phyloP scores from a whole-genome alignment of 2,329 filamentous ascomycete genomes.

The Drechslerella dactyloides region DNA sequence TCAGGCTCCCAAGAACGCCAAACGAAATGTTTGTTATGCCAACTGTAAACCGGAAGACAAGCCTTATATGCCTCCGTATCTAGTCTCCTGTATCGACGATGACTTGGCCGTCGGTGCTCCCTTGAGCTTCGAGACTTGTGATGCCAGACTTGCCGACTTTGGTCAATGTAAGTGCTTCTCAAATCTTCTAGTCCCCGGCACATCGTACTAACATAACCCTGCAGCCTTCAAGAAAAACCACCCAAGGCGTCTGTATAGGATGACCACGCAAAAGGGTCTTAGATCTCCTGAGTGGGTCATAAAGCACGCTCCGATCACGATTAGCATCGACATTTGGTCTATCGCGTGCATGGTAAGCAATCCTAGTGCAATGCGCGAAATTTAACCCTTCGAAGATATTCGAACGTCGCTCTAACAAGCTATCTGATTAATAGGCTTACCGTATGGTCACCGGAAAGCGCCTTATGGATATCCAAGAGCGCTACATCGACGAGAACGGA shows the following conservation, averaged over 20 bases:
- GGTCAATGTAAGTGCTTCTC: conserved; percentile 28
- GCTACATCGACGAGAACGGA: conserved; percentile 34
- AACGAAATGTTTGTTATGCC: conserved; percentile 21
- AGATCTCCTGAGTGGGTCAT: conserved; percentile 43
- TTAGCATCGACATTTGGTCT: conserved; percentile 42
- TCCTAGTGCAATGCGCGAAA: neutral
- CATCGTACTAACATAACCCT: conserved; percentile 5
- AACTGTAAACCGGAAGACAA: conserved; percentile 35
- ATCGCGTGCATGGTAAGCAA: conserved; percentile 36
- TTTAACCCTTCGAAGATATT: neutral
- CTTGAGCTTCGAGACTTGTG: conserved; percentile 36
- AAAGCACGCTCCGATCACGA: conserved; percentile 34
- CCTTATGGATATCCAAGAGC: conserved; percentile 43
- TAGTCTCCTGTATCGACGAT: conserved; percentile 44
- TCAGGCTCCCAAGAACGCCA: conserved; percentile 36
- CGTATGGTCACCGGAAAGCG: conserved; percentile 43
- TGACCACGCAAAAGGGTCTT: conserved; percentile 45
- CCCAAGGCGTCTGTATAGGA: conserved; percentile 37
- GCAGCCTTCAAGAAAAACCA: conserved; percentile 47
- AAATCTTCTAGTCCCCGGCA: neutral
- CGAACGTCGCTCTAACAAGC: neutral
- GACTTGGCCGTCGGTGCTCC: conserved; percentile 36
- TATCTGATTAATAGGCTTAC: conserved; percentile 13
- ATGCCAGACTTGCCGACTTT: conserved; percentile 45
- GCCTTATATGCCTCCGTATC: conserved; percentile 40